Percentiles rank a stretch among this genome's conserved stretches.
Evolutionary conservation across 192 early-diverging fungal species (phyloP).

Genomic region (Chytriomyces confervae): DNA sequence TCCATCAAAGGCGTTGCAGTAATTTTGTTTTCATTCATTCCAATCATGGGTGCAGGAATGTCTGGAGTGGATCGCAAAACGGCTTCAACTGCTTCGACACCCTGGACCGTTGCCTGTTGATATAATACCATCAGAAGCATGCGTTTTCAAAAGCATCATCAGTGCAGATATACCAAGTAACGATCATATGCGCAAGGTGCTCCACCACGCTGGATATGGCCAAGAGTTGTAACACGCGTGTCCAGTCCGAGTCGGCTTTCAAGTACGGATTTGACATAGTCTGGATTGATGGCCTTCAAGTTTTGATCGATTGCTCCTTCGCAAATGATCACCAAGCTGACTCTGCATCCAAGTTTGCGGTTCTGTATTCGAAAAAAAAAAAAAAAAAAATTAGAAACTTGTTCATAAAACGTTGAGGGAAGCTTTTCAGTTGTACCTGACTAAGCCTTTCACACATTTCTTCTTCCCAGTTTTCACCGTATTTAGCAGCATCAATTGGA

Average conservation of each 20-base stretch:
- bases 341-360: conserved; percentile 85
- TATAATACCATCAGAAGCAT: background rate
- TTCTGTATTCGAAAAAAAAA: conserved; percentile 45
- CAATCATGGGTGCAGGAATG: conserved; percentile 91
- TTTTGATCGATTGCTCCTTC: conserved; percentile 94
- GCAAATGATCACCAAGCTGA: conserved; percentile 92
- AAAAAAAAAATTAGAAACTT: conserved; percentile 60
- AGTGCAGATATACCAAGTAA: too few relatives aligned
- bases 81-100: conserved; percentile 92
- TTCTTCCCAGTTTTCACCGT: conserved; percentile 84
- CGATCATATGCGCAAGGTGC: conserved; percentile 89
- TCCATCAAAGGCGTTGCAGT: conserved; percentile 87
- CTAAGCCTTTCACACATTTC: conserved; percentile 83
- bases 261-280: conserved; percentile 83
- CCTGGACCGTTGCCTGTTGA: conserved; percentile 83
- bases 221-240: conserved; percentile 91
- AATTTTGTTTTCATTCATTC: conserved; percentile 88
- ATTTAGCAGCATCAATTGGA: conserved; percentile 48
- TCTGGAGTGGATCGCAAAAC: conserved; percentile 83
- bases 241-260: conserved; percentile 81
- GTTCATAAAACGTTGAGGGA: conserved; percentile 64
- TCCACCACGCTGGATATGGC: conserved; percentile 96
- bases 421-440: conserved; percentile 47
- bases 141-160: too few relatives aligned
- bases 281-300: conserved; percentile 85